Evolutionary conservation across 1,284 basidiomycete species (phyloP), one percentile per base, ranked within the genome.

Genomic region (Takashimella koratensis): DNA sequence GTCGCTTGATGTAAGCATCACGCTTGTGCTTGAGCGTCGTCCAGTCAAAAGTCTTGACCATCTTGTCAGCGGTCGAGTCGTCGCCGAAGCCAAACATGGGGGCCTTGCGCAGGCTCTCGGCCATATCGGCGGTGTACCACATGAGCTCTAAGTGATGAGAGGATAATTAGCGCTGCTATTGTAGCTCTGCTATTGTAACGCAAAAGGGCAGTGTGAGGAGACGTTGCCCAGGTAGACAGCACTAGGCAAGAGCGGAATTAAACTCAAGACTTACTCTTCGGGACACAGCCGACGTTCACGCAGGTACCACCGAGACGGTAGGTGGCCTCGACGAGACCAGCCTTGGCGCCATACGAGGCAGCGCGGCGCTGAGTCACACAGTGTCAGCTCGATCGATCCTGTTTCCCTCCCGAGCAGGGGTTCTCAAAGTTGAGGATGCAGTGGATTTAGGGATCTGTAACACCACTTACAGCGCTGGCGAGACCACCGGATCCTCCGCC

Each of bases 61-160:
- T 74, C 46, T 78, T 76, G 49, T 82, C 65, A 69, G 74, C 75
- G 39, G 67, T 68, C 30, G 64, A 77, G 16, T 76, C 76, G 58
- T 80, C 78, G 24, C 76, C 76, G 49, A 95, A 92, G 54, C 91
- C 87, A 78, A 96, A 98, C 27, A 82, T 76, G 21, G 85, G 83
- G 56, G 80, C 79, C 57, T 88, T 84, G 46, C 83, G 82, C 45
- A 96, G 78, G 67, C 87, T 88, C 67, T 95, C 93, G 41, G 87
- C 84, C 51, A 93, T 79, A 76, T 98, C 95, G 50, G 96, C 92
- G 27, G 95, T 93, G 71, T 98, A 90, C 96, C 96, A 98, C 96
- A 98, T 98, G 58, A 99, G 86, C 88, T 97, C 76, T 65, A 41
- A 41, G 55, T 10, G 8, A 21, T 45, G 46, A 53, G 25, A 58